phyloP scores from a whole-genome alignment of 2,329 filamentous ascomycete genomes.

The Ceratocystis albifundus region DNA sequence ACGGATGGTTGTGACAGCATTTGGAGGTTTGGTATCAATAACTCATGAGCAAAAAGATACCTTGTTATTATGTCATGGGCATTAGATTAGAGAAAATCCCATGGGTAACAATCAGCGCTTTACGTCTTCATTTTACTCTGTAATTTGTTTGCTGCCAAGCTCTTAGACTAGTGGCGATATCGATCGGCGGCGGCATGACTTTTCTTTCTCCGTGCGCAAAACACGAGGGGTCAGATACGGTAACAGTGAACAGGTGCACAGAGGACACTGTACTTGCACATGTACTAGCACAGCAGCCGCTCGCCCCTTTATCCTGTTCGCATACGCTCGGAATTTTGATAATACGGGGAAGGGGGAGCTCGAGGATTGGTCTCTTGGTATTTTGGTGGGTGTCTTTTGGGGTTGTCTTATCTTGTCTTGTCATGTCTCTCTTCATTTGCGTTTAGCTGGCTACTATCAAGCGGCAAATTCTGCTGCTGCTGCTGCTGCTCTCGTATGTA shows the following conservation, averaged over 20 bases:
- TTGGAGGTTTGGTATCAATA: too few relatives aligned
- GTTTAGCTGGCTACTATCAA: background rate
- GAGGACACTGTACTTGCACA: background rate
- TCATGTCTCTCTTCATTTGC: background rate
- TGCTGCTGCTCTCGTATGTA: too few relatives aligned
- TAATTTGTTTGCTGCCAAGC: slow-evolving; percentile 5
- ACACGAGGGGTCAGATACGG: too few relatives aligned
- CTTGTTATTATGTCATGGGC: background rate
- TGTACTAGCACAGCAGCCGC: background rate
- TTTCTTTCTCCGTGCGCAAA: background rate
- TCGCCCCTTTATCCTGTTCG: background rate
- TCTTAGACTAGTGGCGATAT: background rate
- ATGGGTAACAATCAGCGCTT: too few relatives aligned
- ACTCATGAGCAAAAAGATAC: too few relatives aligned
- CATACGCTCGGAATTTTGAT: background rate
- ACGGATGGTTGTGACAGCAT: background rate
- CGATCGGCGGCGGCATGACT: slow-evolving; percentile 6
- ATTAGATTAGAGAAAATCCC: background rate
- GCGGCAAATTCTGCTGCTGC: background rate
- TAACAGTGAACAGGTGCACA: background rate
- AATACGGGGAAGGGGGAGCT: background rate
- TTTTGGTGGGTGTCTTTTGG: too few relatives aligned
- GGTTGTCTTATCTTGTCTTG: too few relatives aligned
- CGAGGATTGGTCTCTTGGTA: background rate
- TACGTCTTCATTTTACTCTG: background rate